A percentile compares a stretch with the other conserved stretches of the same genome.
Conservation (phyloP, 768 basidiomycete genomes). For the Coprinopsis sp. region DNA sequence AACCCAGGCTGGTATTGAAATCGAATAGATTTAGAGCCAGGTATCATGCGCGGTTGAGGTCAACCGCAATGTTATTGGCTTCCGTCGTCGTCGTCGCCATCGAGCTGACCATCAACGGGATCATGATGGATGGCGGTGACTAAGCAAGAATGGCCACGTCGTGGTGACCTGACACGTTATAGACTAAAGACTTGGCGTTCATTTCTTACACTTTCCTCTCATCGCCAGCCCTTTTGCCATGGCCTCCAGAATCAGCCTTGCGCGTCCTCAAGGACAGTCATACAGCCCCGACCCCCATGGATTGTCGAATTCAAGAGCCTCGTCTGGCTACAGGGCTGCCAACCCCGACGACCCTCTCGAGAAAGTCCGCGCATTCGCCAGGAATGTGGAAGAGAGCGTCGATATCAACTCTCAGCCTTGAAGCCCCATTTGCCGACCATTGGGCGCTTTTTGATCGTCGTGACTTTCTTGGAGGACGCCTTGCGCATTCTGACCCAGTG, state of each 20-base stretch:
- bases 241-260: slow-evolving; percentile 81
- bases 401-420: slow-evolving; percentile 92
- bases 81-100: slow-evolving; percentile 5
- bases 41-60: too few relatives aligned
- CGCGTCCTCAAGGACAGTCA: slow-evolving; percentile 57
- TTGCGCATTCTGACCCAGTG: slow-evolving; percentile 91
- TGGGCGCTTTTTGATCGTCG: slow-evolving; percentile 94
- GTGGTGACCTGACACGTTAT: slow-evolving; percentile 43
- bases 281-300: slow-evolving; percentile 77
- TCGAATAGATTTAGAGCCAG: too few relatives aligned
- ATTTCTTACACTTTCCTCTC: slow-evolving; percentile 16
- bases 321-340: slow-evolving; percentile 72
- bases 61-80: too few relatives aligned
- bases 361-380: slow-evolving; percentile 65
- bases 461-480: slow-evolving; percentile 97
- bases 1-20: too few relatives aligned
- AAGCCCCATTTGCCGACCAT: slow-evolving; percentile 92
- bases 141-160: slow-evolving; percentile 45
- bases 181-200: too few relatives aligned
- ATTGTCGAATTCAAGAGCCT: slow-evolving; percentile 65
- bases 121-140: slow-evolving; percentile 10
- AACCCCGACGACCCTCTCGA: slow-evolving; percentile 81
- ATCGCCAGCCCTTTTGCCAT: slow-evolving; percentile 42
- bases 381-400: slow-evolving; percentile 84
- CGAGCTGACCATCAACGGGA: background rate